A percentile compares a stretch with the other conserved stretches of the same genome.
These are phyloP conservation scores for Solanum gandarillasii DNA, from an alignment of 257 asterid species.

Conservation along the genomic window DNA sequence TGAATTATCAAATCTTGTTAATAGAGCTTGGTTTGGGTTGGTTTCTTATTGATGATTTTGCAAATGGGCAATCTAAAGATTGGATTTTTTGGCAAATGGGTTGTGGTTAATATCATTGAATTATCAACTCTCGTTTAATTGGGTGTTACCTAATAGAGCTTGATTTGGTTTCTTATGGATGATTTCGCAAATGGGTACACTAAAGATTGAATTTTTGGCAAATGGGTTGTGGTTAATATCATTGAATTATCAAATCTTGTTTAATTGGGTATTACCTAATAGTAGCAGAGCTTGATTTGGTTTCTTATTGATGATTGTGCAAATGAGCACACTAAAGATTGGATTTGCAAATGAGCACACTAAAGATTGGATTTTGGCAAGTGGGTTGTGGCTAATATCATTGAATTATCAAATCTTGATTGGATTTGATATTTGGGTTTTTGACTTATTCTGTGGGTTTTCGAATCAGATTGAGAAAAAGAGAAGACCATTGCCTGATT, in stretches of 20 bases:
- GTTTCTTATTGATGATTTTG: background rate
- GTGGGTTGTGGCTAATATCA: background rate
- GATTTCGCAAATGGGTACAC: background rate
- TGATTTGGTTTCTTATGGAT: background rate
- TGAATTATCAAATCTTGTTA: background rate
- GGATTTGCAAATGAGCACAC: background rate
- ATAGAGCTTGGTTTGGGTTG: background rate
- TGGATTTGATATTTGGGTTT: background rate
- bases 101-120: background rate
- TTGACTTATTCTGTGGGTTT: background rate
- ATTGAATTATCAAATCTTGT: background rate
- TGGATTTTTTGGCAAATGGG: background rate
- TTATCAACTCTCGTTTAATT: background rate
- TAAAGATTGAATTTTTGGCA: background rate
- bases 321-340: background rate
- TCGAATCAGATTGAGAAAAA: conserved; percentile 41
- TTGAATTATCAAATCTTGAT: background rate
- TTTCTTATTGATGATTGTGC: background rate
- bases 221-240: background rate
- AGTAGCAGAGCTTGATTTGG: background rate
- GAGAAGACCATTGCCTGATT: conserved; percentile 49
- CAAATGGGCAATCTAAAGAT: background rate
- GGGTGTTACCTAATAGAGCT: background rate
- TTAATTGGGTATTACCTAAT: background rate
- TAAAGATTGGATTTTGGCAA: background rate